phyloP scores from a whole-genome alignment of 805 yeast genomes.

The Candida alai region DNA sequence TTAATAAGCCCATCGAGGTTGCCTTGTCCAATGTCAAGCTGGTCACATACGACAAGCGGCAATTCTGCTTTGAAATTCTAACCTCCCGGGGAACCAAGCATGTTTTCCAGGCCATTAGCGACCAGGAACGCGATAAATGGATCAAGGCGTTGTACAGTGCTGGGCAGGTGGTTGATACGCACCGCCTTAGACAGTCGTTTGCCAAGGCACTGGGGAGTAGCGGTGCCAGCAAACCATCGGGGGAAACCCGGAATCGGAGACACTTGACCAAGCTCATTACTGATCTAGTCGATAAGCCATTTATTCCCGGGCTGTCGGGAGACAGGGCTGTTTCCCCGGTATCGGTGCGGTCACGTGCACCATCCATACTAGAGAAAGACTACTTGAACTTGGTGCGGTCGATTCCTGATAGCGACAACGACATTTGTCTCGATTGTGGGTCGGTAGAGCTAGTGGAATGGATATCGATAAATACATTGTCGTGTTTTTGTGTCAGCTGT shows the following conservation, averaged over 20 bases:
- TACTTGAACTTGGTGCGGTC: constrained; percentile 37
- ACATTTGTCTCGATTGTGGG: constrained; percentile 77
- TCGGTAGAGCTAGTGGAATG: constrained; percentile 67
- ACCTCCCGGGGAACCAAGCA: constrained; percentile 66
- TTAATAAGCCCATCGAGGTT: constrained; percentile 66
- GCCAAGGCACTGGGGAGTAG: constrained; percentile 3
- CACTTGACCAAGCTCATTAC: constrained; percentile 3
- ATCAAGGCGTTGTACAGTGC: constrained; percentile 59
- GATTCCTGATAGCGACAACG: constrained; percentile 50
- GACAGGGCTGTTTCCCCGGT: constrained; percentile 27
- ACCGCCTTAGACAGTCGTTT: constrained; percentile 13
- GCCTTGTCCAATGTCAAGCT: constrained; percentile 63
- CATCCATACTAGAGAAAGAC: constrained; percentile 19
- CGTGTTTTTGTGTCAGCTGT: constrained; percentile 77
- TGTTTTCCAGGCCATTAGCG: constrained; percentile 69
- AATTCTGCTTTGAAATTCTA: constrained; percentile 67
- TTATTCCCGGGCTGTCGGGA: constrained; percentile 8
- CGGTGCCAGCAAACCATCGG: not conserved
- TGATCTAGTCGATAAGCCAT: constrained; percentile 14
- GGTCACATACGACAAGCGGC: constrained; percentile 42
- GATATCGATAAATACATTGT: constrained; percentile 74
- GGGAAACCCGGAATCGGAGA: constrained; percentile 2
- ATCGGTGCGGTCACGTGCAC: constrained; percentile 24
- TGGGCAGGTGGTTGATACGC: constrained; percentile 38
- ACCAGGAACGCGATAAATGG: constrained; percentile 69